These are phyloP conservation scores for Globisporangium parvum DNA, from an alignment of 352 stramenopile species.

Conservation along the genomic window DNA sequence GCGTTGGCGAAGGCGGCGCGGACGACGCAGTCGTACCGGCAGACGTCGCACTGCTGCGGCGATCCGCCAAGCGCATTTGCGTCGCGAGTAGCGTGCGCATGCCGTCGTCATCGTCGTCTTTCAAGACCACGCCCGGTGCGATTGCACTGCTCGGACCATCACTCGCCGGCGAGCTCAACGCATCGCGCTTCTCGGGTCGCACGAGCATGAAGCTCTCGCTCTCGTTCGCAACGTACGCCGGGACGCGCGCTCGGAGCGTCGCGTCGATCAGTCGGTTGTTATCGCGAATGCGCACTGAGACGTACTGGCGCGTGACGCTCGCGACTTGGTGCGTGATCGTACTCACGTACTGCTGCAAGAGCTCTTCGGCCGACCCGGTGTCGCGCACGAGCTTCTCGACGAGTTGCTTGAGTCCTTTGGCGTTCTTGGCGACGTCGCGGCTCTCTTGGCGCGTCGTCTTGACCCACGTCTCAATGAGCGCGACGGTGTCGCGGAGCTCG, in stretches of 20 bases:
- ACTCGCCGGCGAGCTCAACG: constrained; percentile 22
- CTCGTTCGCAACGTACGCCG: constrained; percentile 62
- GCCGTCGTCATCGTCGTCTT: constrained; percentile 32
- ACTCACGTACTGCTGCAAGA: constrained; percentile 80
- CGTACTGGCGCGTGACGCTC: constrained; percentile 75
- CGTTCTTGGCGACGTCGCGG: constrained; percentile 35
- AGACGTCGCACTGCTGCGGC: constrained; percentile 4
- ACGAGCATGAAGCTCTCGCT: constrained; percentile 66
- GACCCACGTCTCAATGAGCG: constrained; percentile 34
- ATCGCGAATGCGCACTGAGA: constrained; percentile 72
- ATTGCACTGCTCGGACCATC: constrained; percentile 8
- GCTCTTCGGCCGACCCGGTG: constrained; percentile 53
- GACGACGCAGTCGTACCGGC: constrained; percentile 5
- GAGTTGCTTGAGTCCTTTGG: constrained; percentile 60
- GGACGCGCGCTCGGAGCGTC: constrained; percentile 60
- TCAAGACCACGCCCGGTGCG: constrained; percentile 20
- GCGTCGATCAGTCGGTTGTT: constrained; percentile 78
- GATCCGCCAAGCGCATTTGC: constrained; percentile 1
- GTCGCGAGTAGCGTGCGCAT: constrained; percentile 24
- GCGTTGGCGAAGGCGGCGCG: neutral
- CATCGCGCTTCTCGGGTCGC: constrained; percentile 24
- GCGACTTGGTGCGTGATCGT: constrained; percentile 82
- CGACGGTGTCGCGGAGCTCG: constrained; percentile 30
- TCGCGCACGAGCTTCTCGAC: constrained; percentile 76
- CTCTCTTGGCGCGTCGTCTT: constrained; percentile 38